Base-by-base conservation (phyloP, 2,329 filamentous ascomycete genomes). In the Cladosporium sp. region DNA sequence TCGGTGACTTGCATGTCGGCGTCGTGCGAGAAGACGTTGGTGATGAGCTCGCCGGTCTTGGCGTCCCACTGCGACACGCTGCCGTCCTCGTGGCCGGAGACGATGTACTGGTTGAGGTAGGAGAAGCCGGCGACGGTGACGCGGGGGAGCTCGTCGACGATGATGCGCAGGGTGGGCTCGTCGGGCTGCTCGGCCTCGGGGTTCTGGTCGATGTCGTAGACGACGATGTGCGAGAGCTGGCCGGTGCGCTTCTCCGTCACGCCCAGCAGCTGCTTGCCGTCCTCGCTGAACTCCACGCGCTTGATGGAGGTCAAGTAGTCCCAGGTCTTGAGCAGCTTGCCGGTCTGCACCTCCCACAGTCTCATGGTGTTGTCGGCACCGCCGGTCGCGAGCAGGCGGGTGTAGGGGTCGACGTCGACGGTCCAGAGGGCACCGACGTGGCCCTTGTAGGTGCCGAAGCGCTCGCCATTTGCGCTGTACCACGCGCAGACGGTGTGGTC, bases 161-260 rank as follows among this genome's bases (percentile, higher is more conserved):
- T 89, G 64, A 99, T 99, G 61, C 84, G 88, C 69, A 97, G 72
- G 58, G 74, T 78, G 66, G 85, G 88, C 76, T 96, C 91, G 64
- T 90, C 83, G 60, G 78, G 83, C 78, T 99, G 93, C 70, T 89
- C 83, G 56, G 85, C 89, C 57, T 91, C 78, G 57, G 88, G 80
- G 67, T 95, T 89, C 59, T 85, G 83, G 71, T 83, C 85, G 79
- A 99, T 87, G 70, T 96, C 88, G 67, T 95, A 81, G 58, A 97
- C 90, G 56, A 92, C 85, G 65, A 99, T 96, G 61, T 91, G 95
- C 68, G 89, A 89, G 59, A 97, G 80, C 74, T 89, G 91, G 61
- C 93, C 93, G 83, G 95, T 96, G 66, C 93, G 89, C 86, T 96
- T 95, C 79, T 99, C 93, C 47, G 93, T 99, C 57, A 99, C 91